These are phyloP conservation scores for Globisporangium lucens DNA, from an alignment of 352 stramenopile genomes.

Conservation along the genomic window DNA sequence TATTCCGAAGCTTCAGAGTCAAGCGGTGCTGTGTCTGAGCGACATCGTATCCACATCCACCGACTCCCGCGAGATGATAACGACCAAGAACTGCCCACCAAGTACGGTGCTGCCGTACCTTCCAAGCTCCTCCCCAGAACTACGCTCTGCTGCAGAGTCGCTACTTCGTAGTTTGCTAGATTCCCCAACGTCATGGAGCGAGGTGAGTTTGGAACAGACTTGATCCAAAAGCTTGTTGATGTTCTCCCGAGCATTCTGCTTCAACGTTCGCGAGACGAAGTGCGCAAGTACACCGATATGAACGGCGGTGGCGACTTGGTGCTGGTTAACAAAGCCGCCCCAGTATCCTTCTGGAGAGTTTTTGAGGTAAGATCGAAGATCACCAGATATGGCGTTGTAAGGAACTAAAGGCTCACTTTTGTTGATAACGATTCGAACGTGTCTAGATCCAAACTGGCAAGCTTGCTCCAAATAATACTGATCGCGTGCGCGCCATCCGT, in stretches of 20 bases:
- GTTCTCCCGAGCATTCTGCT: constrained; percentile 70
- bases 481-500: constrained; percentile 71
- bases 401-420: neutral
- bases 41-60: constrained; percentile 80
- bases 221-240: constrained; percentile 69
- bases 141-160: constrained; percentile 75
- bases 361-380: constrained; percentile 51
- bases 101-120: constrained; percentile 73
- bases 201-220: constrained; percentile 36
- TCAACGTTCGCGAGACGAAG: constrained; percentile 71
- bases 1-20: constrained; percentile 86
- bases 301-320: constrained; percentile 44
- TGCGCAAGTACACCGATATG: constrained; percentile 50
- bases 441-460: constrained; percentile 70
- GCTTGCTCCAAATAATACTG: constrained; percentile 73
- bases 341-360: constrained; percentile 75
- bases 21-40: constrained; percentile 81
- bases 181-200: constrained; percentile 71
- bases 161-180: constrained; percentile 80
- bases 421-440: neutral
- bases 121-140: constrained; percentile 66
- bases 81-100: constrained; percentile 55
- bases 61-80: constrained; percentile 65
- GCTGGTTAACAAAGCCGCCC: constrained; percentile 48
- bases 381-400: neutral